Percentiles rank a stretch among this genome's conserved stretches.
Evolutionary conservation across 352 stramenopile species (phyloP).

Genomic region (Hyphochytrium catenoides): DNA sequence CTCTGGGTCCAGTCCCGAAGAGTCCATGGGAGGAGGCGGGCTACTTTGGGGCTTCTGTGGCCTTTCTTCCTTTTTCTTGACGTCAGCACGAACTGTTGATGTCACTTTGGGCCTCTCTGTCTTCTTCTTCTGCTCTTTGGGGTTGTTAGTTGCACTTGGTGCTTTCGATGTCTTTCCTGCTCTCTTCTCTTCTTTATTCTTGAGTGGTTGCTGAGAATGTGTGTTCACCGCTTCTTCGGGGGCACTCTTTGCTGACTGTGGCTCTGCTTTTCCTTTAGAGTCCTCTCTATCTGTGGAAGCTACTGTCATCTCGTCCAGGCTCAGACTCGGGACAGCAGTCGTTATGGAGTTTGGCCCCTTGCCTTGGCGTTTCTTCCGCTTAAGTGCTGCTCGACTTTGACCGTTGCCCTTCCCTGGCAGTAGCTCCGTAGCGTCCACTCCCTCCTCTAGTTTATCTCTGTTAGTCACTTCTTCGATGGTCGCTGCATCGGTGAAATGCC

Average conservation of each 20-base stretch:
- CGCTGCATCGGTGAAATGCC: conserved; percentile 27
- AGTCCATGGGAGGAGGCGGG: too few species aligned
- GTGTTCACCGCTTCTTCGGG: conserved; percentile 2
- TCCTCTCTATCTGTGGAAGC: conserved; percentile 10
- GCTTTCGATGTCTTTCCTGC: background rate
- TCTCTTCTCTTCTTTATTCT: conserved; percentile 3
- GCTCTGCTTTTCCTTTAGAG: conserved; percentile 9
- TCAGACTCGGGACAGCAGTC: conserved; percentile 14
- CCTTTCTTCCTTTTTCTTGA: too few species aligned
- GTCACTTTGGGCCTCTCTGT: too few species aligned
- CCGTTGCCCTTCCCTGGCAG: conserved; percentile 17
- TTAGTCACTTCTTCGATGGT: conserved; percentile 17
- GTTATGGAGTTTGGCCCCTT: conserved; percentile 37
- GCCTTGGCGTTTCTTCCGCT: conserved; percentile 59
- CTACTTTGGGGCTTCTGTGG: too few species aligned
- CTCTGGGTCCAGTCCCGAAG: conserved; percentile 27
- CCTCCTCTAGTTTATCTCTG: conserved; percentile 37
- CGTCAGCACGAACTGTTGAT: too few species aligned
- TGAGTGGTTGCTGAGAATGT: conserved; percentile 13
- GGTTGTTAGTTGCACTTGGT: background rate
- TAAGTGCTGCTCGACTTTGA: conserved; percentile 36
- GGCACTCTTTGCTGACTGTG: conserved; percentile 6
- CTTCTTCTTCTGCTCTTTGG: conserved; percentile 8
- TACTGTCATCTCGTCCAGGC: conserved; percentile 11
- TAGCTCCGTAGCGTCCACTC: conserved; percentile 10